Conservation (phyloP, 768 basidiomycete species). For the Lyophyllum shimeji region DNA sequence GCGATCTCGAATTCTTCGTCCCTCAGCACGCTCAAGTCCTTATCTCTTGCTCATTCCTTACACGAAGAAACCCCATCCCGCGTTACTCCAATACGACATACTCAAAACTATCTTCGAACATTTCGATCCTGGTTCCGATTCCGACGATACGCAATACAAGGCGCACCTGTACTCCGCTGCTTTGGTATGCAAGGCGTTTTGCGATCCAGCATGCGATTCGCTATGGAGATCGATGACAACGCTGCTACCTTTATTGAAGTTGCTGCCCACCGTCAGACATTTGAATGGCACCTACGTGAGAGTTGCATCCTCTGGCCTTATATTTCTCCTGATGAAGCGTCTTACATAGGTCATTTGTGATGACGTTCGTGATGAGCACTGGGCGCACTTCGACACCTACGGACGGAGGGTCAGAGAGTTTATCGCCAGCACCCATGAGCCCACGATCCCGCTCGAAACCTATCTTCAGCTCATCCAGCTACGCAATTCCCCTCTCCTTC, state of each 20-base stretch:
- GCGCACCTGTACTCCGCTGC: neutral
- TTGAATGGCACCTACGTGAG: conserved; percentile 1
- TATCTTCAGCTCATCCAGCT: neutral
- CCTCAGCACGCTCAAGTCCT: too few species aligned
- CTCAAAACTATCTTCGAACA: neutral
- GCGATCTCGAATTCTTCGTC: too few species aligned
- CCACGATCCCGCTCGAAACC: neutral
- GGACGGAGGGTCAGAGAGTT: neutral
- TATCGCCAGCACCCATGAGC: neutral
- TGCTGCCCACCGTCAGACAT: neutral
- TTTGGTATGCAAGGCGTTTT: neutral
- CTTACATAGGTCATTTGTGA: neutral
- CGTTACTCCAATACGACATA: neutral
- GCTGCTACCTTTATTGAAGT: neutral
- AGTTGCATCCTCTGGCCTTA: neutral
- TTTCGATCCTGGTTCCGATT: neutral
- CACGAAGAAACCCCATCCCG: neutral
- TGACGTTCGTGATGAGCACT: neutral
- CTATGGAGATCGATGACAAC: neutral
- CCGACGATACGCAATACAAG: neutral
- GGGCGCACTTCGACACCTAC: neutral
- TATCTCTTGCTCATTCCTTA: too few species aligned
- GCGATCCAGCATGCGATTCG: neutral
- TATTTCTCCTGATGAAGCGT: neutral
- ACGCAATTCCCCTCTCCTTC: neutral